Base-by-base conservation (phyloP, 148 eudicot species). In the Spergularia marina region DNA sequence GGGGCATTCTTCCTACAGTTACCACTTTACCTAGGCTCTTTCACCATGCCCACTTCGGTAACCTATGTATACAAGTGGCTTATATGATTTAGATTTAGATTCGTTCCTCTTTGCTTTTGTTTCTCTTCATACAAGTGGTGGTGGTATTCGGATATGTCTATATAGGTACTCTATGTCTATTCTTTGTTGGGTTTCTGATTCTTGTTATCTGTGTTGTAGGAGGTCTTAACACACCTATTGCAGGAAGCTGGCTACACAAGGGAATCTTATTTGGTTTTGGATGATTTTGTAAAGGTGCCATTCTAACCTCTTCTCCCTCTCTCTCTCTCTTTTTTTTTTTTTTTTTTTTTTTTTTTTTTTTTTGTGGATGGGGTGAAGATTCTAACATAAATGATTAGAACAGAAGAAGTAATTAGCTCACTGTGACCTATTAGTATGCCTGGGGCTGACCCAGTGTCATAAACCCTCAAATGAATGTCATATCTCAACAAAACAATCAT, bases 261-360 rank as follows among this genome's bases (percentile, higher is more conserved):
- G 82, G 93, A 94, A 39, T 94, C 97, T 68, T 80, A 80, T 55
- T 75, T 94, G 78, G 52, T 81, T 81, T 79, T 88, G 85, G 89
- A 85, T 73, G 97, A 94, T 87, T 91, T 94, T 77, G 75, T 86
- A 25, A 91, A 94, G 98, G 98, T 94, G 75, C 70, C 16, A 18
- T 44, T 23, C 25, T 23, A 23, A 23, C 25, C 25, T 23, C 25
- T 23, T 23, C 25, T 23, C 25, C 1, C 25, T 23, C 25, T 23
- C 25, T 1, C 36, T 30, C 36, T 30, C 34, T 30, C 1, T 30
- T 30, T 30, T 30, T 30, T 30, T 30, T 30, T 30, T 1, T 30
- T 30, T 30, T 30, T 30, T 30, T 30, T 30, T 1, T 30, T 30
- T 30, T 30, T 1, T 30, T 30, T 30, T 30, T 30, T 30, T 2